Base-by-base conservation (phyloP, 2,329 filamentous ascomycete genomes). In the Botrytis hyacinthi region DNA sequence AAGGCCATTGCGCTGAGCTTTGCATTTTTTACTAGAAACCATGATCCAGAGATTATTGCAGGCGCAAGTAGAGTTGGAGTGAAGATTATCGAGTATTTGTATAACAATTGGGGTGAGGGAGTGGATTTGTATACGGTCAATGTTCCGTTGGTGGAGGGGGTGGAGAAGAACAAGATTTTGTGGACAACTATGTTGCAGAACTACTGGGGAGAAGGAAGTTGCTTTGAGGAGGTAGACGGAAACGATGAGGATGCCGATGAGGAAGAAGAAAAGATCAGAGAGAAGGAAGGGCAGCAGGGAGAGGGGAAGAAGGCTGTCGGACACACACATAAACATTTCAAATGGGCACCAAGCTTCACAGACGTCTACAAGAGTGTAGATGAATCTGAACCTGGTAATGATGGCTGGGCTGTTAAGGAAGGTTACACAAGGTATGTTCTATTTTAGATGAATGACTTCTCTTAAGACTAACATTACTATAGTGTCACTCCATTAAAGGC, bases 121-220 rank as follows among this genome's bases (percentile, higher is more conserved):
- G 90, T 93, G 8, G 93, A 97, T 80, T 84, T 98, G n/a, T 98
- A 97, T 82, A 92, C 88, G 66, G 90, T 98, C 78, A 98, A 98
- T 80, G 92, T 98, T 14, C 95, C 96, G 32, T 85, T 98, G 18
- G 87, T 96, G 22, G 91, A 93, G 74, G 91, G 90, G 10, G 89
- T 98, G 1, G 91, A 91, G 77, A 81, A 84, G 29, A 87, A 87
- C 71, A 94, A 93, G 83, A 90, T 95, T 6, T 79, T 96, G n/a
- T 97, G 91, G 84, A 95, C 96, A 3, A 85, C 89, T 75, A 92
- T 98, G 87, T 84, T 98, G 79, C 93, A 97, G 83, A 99, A 98
- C 82, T 91, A 92, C 80, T 99, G 96, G 96, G 86, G 85, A 32
- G 86, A 87, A n/a, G 93, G 92, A 5, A 93, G 92, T 73, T 97